Conservation (phyloP, 1,139 yeast genomes). For the Lodderomyces margitis region DNA sequence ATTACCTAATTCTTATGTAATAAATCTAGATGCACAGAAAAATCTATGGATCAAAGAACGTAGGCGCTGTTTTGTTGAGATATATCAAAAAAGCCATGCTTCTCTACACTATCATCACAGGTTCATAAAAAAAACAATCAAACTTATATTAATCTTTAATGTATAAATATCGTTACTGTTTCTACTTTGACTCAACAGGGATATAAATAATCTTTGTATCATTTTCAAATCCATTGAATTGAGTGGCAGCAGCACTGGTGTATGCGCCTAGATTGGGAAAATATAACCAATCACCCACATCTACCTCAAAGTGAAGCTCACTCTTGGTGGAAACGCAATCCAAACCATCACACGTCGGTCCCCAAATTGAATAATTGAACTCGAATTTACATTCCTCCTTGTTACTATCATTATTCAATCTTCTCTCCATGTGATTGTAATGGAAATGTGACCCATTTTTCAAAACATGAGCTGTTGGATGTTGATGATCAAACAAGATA, state of each 20-base stretch:
- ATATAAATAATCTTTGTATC: slow-evolving; percentile 62
- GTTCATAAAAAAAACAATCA: no score
- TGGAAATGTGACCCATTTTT: slow-evolving; percentile 51
- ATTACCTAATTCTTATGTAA: neutral
- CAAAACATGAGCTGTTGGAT: slow-evolving; percentile 67
- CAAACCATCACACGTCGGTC: slow-evolving; percentile 97
- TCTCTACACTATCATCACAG: no score
- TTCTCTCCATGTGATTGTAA: slow-evolving; percentile 36
- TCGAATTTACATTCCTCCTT: slow-evolving; percentile 13
- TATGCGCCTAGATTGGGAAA: slow-evolving; percentile 91
- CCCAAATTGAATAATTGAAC: slow-evolving; percentile 79
- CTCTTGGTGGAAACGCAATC: slow-evolving; percentile 70
- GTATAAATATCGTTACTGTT: neutral
- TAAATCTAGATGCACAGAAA: neutral
- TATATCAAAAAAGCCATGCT: neutral
- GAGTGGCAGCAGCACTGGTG: slow-evolving; percentile 85
- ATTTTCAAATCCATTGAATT: slow-evolving; percentile 77
- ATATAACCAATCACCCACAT: slow-evolving; percentile 90
- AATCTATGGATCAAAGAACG: neutral
- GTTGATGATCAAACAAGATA: slow-evolving; percentile 88
- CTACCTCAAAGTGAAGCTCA: slow-evolving; percentile 56
- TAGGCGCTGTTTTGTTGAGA: slow-evolving; percentile 1
- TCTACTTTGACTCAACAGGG: slow-evolving; percentile 1
- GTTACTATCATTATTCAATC: neutral
- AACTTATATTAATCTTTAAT: no score